A percentile compares a stretch with the other conserved stretches of the same genome.
phyloP scores from a whole-genome alignment of 1,284 basidiomycete genomes.

The Heliocybe sulcata region DNA sequence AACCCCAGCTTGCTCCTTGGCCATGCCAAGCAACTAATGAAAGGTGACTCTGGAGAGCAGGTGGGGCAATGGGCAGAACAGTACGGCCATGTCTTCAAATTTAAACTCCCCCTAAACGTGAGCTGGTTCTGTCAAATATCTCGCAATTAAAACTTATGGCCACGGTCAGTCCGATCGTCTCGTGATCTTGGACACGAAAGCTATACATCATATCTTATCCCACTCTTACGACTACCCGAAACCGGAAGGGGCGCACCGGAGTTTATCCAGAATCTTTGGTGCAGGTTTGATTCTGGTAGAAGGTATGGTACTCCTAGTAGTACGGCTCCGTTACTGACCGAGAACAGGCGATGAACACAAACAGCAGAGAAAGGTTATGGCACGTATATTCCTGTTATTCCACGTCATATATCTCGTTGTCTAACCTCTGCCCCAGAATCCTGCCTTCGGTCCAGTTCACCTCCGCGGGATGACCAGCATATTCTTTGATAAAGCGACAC shows the following conservation, averaged over 20 bases:
- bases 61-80: slow-evolving; percentile 48
- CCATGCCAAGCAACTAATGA: slow-evolving; percentile 36
- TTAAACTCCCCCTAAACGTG: slow-evolving; percentile 39
- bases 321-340: neutral
- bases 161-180: slow-evolving; percentile 29
- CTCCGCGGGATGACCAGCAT: slow-evolving; percentile 24
- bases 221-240: slow-evolving; percentile 41
- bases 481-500: slow-evolving; percentile 23
- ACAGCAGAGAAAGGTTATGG: slow-evolving; percentile 25
- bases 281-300: slow-evolving; percentile 36
- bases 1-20: slow-evolving; percentile 45
- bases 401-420: neutral
- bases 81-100: slow-evolving; percentile 46
- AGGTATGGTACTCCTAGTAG: no score
- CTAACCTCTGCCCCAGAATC: slow-evolving; percentile 16
- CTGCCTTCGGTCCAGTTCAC: slow-evolving; percentile 26
- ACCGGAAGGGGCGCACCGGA: slow-evolving; percentile 25
- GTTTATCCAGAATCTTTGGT: slow-evolving; percentile 35
- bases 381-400: slow-evolving; percentile 10
- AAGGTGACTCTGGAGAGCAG: slow-evolving; percentile 29
- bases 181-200: slow-evolving; percentile 40
- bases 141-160: neutral
- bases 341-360: slow-evolving; percentile 31
- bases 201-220: slow-evolving; percentile 41
- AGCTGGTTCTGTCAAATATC: slow-evolving; percentile 11